Percentiles rank a stretch among this genome's conserved stretches.
phyloP scores from a whole-genome alignment of 495 filamentous ascomycete species.

The Niebla homalea region DNA sequence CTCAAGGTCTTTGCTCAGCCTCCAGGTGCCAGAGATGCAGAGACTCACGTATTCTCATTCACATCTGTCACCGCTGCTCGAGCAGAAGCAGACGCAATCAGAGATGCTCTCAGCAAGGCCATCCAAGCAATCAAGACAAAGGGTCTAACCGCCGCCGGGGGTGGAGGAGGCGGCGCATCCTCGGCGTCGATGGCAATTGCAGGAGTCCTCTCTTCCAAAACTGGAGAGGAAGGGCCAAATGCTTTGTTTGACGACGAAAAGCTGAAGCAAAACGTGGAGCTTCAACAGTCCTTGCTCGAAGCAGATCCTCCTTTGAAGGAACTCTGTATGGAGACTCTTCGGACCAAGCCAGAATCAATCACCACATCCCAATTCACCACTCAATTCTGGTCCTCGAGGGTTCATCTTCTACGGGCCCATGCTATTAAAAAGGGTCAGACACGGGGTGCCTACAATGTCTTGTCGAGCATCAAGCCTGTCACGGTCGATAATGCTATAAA shows the following conservation, averaged over 20 bases:
- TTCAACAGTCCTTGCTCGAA: constrained; percentile 78
- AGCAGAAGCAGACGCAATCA: constrained; percentile 70
- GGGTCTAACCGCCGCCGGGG: constrained; percentile 25
- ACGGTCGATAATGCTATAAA: constrained; percentile 63
- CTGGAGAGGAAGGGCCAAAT: constrained; percentile 28
- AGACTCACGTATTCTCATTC: constrained; percentile 75
- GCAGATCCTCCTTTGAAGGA: constrained; percentile 55
- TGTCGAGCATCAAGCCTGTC: constrained; percentile 76
- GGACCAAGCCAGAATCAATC: constrained; percentile 69
- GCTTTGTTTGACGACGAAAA: constrained; percentile 64
- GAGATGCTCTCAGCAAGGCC: constrained; percentile 61
- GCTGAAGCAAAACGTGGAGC: constrained; percentile 56
- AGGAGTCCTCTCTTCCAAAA: constrained; percentile 32
- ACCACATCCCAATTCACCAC: constrained; percentile 62
- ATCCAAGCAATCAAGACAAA: constrained; percentile 56
- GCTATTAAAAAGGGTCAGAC: constrained; percentile 78
- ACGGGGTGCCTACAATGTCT: constrained; percentile 79
- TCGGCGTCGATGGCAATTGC: constrained; percentile 48
- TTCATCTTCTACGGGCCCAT: constrained; percentile 75
- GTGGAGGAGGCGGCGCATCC: constrained; percentile 29
- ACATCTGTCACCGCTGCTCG: constrained; percentile 64
- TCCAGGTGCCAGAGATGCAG: constrained; percentile 38
- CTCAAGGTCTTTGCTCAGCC: constrained; percentile 69
- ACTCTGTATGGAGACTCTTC: constrained; percentile 68
- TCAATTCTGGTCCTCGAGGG: constrained; percentile 85